Evolutionary conservation across 345 rosid genomes (phyloP).

Genomic region (Salix caprea): DNA sequence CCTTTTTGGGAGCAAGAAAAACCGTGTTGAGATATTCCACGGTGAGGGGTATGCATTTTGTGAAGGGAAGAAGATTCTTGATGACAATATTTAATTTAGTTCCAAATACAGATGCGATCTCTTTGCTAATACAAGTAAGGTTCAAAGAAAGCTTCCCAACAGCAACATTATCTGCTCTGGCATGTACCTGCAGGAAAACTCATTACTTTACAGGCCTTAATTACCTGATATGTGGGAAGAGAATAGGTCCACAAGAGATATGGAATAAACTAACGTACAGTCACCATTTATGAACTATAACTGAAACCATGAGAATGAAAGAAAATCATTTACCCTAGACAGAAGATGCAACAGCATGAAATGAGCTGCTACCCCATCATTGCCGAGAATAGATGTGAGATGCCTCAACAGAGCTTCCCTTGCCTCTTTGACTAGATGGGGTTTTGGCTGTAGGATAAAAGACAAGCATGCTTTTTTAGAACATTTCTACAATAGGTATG

Average conservation of each 20-base stretch:
- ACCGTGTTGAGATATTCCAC: constrained; percentile 63
- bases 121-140: constrained; percentile 59
- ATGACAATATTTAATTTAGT: constrained; percentile 38
- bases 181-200: constrained; percentile 52
- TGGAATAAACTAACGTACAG: neutral
- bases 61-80: constrained; percentile 67
- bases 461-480: neutral
- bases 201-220: neutral
- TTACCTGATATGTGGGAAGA: neutral
- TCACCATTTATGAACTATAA: neutral
- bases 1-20: constrained; percentile 75
- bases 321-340: constrained; percentile 43
- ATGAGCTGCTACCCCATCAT: constrained; percentile 72
- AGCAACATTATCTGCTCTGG: constrained; percentile 72
- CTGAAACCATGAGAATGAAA: neutral
- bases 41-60: constrained; percentile 56
- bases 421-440: constrained; percentile 47
- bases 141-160: constrained; percentile 87
- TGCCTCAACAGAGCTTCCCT: constrained; percentile 63
- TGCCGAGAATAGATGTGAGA: constrained; percentile 70
- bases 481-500: neutral
- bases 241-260: neutral
- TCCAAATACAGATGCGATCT: constrained; percentile 61
- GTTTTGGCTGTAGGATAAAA: constrained; percentile 47
- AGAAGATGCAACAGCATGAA: constrained; percentile 74